A percentile compares a stretch with the other conserved stretches of the same genome.
Evolutionary conservation across 129 eudicot species (phyloP).

Genomic region (Helianthus annuus): DNA sequence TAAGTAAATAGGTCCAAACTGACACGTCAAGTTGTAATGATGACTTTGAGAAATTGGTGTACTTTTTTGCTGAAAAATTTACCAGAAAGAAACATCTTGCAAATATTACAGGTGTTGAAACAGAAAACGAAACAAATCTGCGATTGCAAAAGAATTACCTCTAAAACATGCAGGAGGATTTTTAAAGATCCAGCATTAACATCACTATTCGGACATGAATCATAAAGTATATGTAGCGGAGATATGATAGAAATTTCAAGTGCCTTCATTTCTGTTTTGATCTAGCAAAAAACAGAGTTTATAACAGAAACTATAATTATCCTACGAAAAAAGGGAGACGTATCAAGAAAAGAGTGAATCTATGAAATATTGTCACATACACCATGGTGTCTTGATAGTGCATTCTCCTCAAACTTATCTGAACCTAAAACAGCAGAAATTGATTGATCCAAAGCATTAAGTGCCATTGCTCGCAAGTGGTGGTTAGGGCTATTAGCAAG

Average conservation of each 20-base stretch:
- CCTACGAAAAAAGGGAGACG: neutral
- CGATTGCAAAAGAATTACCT: conserved; percentile 48
- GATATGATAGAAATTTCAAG: conserved; percentile 89
- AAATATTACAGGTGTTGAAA: neutral
- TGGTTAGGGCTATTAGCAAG: conserved; percentile 85
- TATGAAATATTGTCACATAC: conserved; percentile 44
- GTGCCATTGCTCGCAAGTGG: conserved; percentile 73
- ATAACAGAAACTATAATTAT: conserved; percentile 11
- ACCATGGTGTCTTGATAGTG: conserved; percentile 36
- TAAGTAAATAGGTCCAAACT: too few species aligned
- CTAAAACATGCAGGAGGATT: conserved; percentile 90
- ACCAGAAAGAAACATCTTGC: neutral
- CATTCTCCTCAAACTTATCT: conserved; percentile 63
- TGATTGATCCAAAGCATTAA: conserved; percentile 88
- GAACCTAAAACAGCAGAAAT: conserved; percentile 95
- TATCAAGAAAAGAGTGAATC: conserved; percentile 3
- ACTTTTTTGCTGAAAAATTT: neutral
- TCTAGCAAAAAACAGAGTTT: conserved; percentile 34
- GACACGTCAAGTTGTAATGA: neutral
- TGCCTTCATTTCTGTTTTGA: conserved; percentile 53
- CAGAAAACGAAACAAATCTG: conserved; percentile 3
- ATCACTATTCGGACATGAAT: conserved; percentile 63
- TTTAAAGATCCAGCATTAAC: conserved; percentile 86
- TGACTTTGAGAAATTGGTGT: neutral
- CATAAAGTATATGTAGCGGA: conserved; percentile 73